A percentile compares a stretch with the other conserved stretches of the same genome.
Conservation (phyloP, 1,284 basidiomycete genomes). For the Tilletia horrida region DNA sequence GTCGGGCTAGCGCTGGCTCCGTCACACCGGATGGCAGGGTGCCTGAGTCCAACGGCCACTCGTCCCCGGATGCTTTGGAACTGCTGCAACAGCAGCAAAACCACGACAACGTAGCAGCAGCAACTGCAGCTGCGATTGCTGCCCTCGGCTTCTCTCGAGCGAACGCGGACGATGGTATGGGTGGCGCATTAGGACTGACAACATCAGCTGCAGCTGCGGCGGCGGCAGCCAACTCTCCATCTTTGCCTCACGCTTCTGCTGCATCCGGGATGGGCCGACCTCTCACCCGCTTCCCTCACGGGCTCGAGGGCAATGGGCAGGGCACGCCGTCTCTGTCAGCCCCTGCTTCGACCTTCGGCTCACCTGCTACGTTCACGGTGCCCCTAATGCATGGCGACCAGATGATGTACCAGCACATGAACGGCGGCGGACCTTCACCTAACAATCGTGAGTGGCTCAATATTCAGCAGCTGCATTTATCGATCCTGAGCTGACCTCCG, state of each 20-base stretch:
- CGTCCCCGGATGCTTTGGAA: not conserved
- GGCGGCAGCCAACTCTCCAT: too few species aligned
- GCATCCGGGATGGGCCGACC: too few species aligned
- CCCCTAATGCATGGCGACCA: conserved; percentile 2
- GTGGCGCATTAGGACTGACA: not conserved
- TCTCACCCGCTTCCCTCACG: too few species aligned
- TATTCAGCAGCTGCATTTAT: not conserved
- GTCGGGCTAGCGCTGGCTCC: not conserved
- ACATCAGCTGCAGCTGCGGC: not conserved
- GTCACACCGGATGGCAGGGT: not conserved
- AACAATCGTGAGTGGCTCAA: conserved; percentile 4
- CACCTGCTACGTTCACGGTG: not conserved
- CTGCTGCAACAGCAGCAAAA: not conserved
- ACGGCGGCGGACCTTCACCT: conserved; percentile 6
- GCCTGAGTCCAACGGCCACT: not conserved
- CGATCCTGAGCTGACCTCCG: not conserved
- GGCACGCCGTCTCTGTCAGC: not conserved
- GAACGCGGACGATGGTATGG: not conserved
- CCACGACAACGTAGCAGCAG: not conserved
- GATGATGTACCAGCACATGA: not conserved
- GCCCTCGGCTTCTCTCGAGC: not conserved
- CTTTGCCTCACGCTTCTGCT: too few species aligned
- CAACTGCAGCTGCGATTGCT: not conserved
- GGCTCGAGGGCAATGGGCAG: not conserved
- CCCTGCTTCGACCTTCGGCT: conserved; percentile 2